Evolutionary conservation across 2,329 filamentous ascomycete genomes (phyloP).

Genomic region (Neonectria coccinea): DNA sequence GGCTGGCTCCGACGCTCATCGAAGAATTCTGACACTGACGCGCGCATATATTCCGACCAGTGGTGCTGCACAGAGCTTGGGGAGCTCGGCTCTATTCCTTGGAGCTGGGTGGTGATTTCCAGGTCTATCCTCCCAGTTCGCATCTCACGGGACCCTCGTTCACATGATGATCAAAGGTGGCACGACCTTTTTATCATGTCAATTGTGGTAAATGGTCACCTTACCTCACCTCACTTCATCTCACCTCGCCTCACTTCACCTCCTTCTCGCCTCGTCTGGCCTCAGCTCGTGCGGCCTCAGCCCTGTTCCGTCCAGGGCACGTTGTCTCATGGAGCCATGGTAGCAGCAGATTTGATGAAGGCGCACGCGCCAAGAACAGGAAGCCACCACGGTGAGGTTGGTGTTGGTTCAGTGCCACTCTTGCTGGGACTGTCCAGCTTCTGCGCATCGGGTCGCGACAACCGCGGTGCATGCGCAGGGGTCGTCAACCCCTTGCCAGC

Average conservation of each 20-base stretch:
- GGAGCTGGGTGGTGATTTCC: background rate
- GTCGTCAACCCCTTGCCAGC: conserved; percentile 33
- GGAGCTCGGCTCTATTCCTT: conserved; percentile 8
- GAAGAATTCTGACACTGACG: conserved; percentile 19
- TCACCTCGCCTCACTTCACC: conserved; percentile 27
- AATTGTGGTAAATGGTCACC: conserved; percentile 33
- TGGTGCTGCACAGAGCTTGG: background rate
- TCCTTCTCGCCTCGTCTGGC: conserved; percentile 25
- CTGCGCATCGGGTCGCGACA: conserved; percentile 12
- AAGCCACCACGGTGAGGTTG: background rate
- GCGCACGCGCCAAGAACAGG: conserved; percentile 3
- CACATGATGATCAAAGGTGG: conserved; percentile 37
- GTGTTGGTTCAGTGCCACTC: background rate
- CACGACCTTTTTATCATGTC: conserved; percentile 32
- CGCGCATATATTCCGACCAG: conserved; percentile 11
- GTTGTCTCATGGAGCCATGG: background rate
- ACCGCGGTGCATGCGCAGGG: conserved; percentile 33
- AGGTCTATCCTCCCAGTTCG: conserved; percentile 24
- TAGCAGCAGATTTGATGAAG: conserved; percentile 4
- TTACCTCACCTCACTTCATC: conserved; percentile 38
- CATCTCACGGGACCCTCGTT: conserved; percentile 20
- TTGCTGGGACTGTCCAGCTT: background rate
- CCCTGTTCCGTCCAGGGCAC: conserved; percentile 5
- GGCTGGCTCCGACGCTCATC: conserved; percentile 3
- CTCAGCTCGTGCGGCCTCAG: conserved; percentile 27